phyloP scores from a whole-genome alignment of 495 filamentous ascomycete genomes.

The Hypomontagnella submonticulosa region DNA sequence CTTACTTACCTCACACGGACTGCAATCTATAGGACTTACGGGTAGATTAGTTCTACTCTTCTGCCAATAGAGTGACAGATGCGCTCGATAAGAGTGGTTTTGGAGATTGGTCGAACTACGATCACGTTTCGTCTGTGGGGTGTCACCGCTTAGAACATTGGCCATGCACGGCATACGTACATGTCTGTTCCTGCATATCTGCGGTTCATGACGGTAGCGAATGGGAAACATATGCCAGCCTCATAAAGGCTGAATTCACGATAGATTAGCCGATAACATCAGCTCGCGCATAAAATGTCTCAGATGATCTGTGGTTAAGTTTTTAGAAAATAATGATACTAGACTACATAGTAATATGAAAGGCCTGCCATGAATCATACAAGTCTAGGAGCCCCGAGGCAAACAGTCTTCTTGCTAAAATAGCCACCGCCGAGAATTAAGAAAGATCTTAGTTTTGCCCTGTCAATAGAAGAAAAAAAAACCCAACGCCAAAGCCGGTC shows the following conservation, averaged over 20 bases:
- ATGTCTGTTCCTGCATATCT: slow-evolving; percentile 24
- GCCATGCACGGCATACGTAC: background rate
- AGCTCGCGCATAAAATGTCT: background rate
- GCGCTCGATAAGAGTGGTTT: background rate
- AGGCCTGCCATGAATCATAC: slow-evolving; percentile 9
- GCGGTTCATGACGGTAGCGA: slow-evolving; percentile 18
- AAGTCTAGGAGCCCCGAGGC: slow-evolving; percentile 33
- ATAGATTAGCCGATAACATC: background rate
- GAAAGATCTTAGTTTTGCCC: slow-evolving; percentile 7
- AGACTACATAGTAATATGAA: background rate
- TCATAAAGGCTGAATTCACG: slow-evolving; percentile 1
- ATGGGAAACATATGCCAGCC: slow-evolving; percentile 13
- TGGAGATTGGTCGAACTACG: slow-evolving; percentile 22
- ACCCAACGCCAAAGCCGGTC: slow-evolving; percentile 3
- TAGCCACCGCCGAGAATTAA: background rate
- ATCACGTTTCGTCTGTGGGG: slow-evolving; percentile 14
- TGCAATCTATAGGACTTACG: background rate
- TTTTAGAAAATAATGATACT: slow-evolving; percentile 1
- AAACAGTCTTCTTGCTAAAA: slow-evolving; percentile 13
- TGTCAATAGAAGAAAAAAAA: background rate
- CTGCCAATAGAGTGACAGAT: slow-evolving; percentile 5
- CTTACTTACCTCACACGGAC: background rate
- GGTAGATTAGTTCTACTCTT: background rate
- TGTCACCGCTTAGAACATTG: slow-evolving; percentile 2
- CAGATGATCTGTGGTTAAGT: background rate